Evolutionary conservation across 192 early-diverging fungal species (phyloP).

Genomic region (Gryganskiella cystojenkinii): DNA sequence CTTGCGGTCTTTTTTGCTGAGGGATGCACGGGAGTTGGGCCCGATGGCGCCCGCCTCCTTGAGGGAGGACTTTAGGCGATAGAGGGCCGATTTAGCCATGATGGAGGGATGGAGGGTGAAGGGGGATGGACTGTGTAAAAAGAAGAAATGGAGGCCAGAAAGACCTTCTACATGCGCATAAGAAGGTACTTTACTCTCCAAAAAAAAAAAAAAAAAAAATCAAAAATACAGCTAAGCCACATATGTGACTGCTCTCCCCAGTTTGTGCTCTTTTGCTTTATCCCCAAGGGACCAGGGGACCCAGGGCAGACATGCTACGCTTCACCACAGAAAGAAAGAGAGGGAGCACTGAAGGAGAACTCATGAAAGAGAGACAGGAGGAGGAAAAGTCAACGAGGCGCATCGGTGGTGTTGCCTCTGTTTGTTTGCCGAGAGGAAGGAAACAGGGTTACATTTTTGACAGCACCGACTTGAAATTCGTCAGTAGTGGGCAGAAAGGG

Average conservation of each 20-base stretch:
- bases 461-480: no score
- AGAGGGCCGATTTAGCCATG: constrained; percentile 77
- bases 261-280: neutral
- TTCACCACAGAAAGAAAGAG: no score
- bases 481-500: no score
- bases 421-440: no score
- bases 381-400: no score
- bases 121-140: neutral
- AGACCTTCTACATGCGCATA: neutral
- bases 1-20: constrained; percentile 71
- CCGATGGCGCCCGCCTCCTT: constrained; percentile 84
- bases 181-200: no score
- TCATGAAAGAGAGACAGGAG: no score
- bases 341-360: no score
- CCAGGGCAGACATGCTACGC: no score
- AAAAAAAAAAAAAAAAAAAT: constrained; percentile 25
- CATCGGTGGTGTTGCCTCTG: no score
- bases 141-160: neutral
- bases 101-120: neutral
- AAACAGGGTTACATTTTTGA: no score
- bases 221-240: constrained; percentile 8
- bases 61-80: constrained; percentile 83
- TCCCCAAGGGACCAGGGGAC: no score
- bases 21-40: constrained; percentile 66
- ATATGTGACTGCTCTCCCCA: neutral